Evolutionary conservation across 805 yeast genomes (phyloP), one percentile per base, ranked within the genome.

Genomic region (Jamesozyma rosinii): DNA sequence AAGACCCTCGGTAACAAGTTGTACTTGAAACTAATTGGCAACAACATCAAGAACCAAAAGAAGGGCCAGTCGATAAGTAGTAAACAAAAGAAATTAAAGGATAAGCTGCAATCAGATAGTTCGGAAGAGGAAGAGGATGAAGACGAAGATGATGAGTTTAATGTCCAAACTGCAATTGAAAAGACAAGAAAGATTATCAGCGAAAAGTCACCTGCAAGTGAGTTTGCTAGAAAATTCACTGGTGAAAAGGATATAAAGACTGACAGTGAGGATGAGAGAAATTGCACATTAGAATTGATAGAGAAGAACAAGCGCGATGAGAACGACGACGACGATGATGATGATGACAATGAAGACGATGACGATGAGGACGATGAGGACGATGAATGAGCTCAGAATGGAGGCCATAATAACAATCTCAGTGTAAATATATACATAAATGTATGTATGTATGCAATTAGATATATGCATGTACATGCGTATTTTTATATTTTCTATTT

Each of bases 11-110:
- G 68, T 20, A 58, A 57, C 37, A 56, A 57, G 34, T 44, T 59
- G 19, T 63, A 58, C 47, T 48, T 59, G 19, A 62, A 55, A 46
- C 43, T 63, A 18, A 47, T 57, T 35, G 57, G 59, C 1, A 35
- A 52, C 69, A 71, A 36, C 20, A 31, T 30, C 11, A 19, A 10
- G 5, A 34, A 34, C 14, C 24, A 5, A 19, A 17, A 17, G 24
- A 34, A 34, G 24, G 11, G 29, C 29, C n/a, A 27, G 5, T 21
- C n/a, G 11, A 24, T 14, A 24, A 24, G 11, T 24, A 34, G n/a
- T 24, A 27, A 33, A 19, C 15, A 14, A 8, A 40, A 1, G 79
- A 79, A 44, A 61, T 48, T 10, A 80, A 88, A 62, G 79, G 82
- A 35, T 22, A 37, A 37, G 9, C 44, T 36, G 26, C n/a, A 24